phyloP scores from a whole-genome alignment of 306 rosid species.

The Rubus parviflorus region DNA sequence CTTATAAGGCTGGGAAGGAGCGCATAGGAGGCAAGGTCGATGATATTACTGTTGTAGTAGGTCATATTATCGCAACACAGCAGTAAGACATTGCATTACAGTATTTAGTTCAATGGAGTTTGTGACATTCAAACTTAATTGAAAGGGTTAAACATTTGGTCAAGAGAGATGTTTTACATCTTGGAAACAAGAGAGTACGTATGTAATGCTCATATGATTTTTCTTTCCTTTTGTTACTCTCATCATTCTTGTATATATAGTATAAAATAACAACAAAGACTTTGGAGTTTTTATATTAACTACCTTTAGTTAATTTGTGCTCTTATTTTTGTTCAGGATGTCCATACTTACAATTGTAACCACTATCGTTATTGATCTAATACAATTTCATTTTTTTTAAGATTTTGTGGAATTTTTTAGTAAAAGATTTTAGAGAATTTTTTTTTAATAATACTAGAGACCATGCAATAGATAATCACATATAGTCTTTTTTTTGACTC shows the following conservation, averaged over 20 bases:
- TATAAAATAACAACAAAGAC: too few species aligned
- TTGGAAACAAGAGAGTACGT: neutral
- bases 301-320: too few species aligned
- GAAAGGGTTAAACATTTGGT: neutral
- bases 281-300: too few species aligned
- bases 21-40: conserved; percentile 9
- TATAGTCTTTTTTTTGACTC: too few species aligned
- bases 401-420: too few species aligned
- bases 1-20: neutral
- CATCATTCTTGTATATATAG: neutral
- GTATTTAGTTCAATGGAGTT: neutral
- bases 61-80: neutral
- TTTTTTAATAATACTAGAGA: too few species aligned
- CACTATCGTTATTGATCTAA: too few species aligned
- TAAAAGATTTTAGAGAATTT: too few species aligned
- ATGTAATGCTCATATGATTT: neutral
- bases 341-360: too few species aligned
- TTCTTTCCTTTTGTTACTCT: neutral
- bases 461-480: too few species aligned
- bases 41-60: neutral
- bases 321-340: too few species aligned
- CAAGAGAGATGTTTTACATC: neutral
- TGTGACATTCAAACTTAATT: neutral
- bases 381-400: too few species aligned
- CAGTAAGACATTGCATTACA: neutral